A percentile compares a stretch with the other conserved stretches of the same genome.
These are phyloP conservation scores for Linderniella brevidens DNA, from an alignment of 257 asterid genomes.

Conservation along the genomic window DNA sequence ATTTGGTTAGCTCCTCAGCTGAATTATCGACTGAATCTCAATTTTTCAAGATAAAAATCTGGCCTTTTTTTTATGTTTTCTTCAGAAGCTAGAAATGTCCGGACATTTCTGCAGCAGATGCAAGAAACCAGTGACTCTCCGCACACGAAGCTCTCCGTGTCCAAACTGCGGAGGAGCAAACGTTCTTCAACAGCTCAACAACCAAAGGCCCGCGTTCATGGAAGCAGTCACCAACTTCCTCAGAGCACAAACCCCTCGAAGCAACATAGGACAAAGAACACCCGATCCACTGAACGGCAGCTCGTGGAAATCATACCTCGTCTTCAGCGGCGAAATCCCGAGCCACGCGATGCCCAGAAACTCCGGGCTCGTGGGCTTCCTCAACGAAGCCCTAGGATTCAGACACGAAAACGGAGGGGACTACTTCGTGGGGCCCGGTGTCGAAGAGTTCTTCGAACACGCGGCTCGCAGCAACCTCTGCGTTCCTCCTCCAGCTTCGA, in stretches of 20 bases:
- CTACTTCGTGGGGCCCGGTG: constrained; percentile 86
- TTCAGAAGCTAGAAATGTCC: background rate
- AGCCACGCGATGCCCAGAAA: constrained; percentile 46
- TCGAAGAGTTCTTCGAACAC: constrained; percentile 62
- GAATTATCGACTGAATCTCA: no score
- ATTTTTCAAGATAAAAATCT: no score
- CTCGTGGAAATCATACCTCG: constrained; percentile 61
- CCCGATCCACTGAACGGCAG: constrained; percentile 10
- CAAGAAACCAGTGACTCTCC: constrained; percentile 47
- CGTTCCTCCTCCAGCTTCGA: constrained; percentile 54
- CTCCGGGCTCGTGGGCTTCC: constrained; percentile 56
- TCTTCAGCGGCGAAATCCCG: constrained; percentile 77
- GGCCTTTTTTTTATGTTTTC: no score
- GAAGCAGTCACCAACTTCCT: constrained; percentile 57
- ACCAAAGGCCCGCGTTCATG: constrained; percentile 61
- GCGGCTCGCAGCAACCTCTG: constrained; percentile 25
- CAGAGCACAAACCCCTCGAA: constrained; percentile 36
- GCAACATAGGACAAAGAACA: constrained; percentile 18
- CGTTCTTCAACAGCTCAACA: constrained; percentile 42
- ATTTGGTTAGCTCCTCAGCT: no score
- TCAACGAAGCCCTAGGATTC: constrained; percentile 72
- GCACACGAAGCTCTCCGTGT: constrained; percentile 23
- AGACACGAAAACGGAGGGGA: constrained; percentile 70
- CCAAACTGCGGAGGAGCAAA: constrained; percentile 59
- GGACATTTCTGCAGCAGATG: constrained; percentile 84